These are phyloP conservation scores for Hordeum vulgare DNA, from an alignment of 176 grass and related monocot genomes.

Conservation along the genomic window DNA sequence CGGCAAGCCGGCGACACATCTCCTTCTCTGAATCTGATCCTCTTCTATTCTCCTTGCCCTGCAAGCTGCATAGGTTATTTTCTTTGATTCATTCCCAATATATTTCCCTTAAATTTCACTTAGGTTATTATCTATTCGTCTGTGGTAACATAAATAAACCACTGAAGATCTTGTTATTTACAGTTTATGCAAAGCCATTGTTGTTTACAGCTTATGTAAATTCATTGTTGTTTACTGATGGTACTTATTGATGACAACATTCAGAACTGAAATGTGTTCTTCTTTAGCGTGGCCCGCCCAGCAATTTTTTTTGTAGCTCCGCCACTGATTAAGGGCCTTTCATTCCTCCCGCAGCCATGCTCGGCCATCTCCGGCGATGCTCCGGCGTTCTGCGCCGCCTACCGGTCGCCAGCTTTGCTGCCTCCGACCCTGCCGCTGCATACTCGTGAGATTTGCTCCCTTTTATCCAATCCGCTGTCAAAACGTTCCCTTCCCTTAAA, in stretches of 20 bases:
- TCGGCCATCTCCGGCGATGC: conserved; percentile 28
- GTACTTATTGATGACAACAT: not conserved
- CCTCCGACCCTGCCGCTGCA: not conserved
- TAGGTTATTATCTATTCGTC: not conserved
- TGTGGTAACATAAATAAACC: not conserved
- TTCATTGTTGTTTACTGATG: not conserved
- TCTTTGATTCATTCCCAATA: not conserved
- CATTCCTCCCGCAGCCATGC: conserved; percentile 4
- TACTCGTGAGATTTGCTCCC: not conserved
- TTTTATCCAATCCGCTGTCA: not conserved
- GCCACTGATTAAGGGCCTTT: not conserved
- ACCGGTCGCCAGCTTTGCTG: not conserved
- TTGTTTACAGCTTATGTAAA: no score
- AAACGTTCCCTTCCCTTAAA: not conserved
- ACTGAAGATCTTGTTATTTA: not conserved
- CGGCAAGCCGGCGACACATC: not conserved
- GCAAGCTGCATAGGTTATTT: not conserved
- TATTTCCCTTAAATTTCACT: not conserved
- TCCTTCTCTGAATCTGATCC: not conserved
- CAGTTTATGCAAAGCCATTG: not conserved
- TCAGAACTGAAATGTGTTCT: not conserved
- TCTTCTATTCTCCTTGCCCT: not conserved
- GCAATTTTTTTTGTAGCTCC: not conserved
- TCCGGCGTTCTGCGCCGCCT: not conserved
- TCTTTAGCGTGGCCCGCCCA: not conserved